Evolutionary conservation across 345 rosid species (phyloP).

Genomic region (Lepidium aucheri): DNA sequence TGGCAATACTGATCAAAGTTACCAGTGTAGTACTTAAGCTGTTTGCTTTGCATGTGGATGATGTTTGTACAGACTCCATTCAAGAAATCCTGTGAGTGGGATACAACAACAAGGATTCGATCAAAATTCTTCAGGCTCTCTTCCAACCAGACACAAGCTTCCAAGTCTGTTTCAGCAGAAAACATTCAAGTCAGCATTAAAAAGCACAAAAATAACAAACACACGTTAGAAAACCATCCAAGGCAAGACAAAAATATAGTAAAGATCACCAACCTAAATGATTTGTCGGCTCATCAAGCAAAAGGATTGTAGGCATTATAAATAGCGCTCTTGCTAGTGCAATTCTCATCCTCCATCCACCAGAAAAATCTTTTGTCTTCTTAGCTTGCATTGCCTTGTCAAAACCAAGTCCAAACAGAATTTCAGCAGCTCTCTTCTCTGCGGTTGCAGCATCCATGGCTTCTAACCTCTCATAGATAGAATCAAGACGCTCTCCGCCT

Average conservation of each 20-base stretch:
- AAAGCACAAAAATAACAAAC: neutral
- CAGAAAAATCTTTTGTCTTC: conserved; percentile 92
- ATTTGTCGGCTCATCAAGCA: conserved; percentile 97
- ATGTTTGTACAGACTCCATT: conserved; percentile 97
- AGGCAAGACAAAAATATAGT: neutral
- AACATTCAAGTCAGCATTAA: neutral
- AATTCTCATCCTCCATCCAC: conserved; percentile 99
- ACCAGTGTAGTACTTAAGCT: conserved; percentile 73
- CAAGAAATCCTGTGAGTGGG: conserved; percentile 97
- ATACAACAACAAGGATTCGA: conserved; percentile 85
- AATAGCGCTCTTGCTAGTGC: conserved; percentile 93
- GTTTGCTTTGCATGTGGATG: conserved; percentile 93
- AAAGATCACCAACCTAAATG: conserved; percentile 60
- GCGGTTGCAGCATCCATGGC: conserved; percentile 96
- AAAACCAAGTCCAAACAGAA: conserved; percentile 92
- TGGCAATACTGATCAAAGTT: conserved; percentile 95
- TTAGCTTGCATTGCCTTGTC: conserved; percentile 84
- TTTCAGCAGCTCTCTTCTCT: conserved; percentile 98
- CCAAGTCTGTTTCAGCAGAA: conserved; percentile 55
- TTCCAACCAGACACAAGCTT: conserved; percentile 99
- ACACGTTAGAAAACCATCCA: neutral
- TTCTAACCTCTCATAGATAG: conserved; percentile 84
- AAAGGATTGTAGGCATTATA: conserved; percentile 85
- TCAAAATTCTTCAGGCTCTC: conserved; percentile 87
- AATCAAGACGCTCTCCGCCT: conserved; percentile 89